Evolutionary conservation across 1,284 basidiomycete species (phyloP), one percentile per base, ranked within the genome.

Genomic region (Inonotus obliquus): DNA sequence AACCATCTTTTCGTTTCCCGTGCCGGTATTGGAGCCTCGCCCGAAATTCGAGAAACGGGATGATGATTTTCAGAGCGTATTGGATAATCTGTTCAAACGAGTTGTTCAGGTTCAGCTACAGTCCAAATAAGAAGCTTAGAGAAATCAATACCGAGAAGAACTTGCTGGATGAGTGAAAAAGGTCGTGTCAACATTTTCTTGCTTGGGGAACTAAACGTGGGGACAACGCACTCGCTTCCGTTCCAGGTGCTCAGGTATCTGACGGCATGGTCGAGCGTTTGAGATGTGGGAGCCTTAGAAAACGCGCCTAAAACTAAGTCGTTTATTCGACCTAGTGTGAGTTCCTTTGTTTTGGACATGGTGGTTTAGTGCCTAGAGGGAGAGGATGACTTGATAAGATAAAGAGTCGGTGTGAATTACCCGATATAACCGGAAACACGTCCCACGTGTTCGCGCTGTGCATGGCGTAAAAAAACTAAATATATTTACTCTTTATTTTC

Each of bases 241-340:
- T 84, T 86, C 87, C 88, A 92, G 68, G 89, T 89, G 62, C 86
- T 84, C 54, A 92, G 76, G 69, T 84, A 90, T 66, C 88, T 77
- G 38, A 90, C 79, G 13, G 89, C 76, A 71, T 91, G 89, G 67
- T 90, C 79, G 39, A 92, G 70, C 7, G 78, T 82, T 65, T 84
- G 77, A 11, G 86, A 87, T 0, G 82, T 77, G 19, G 82, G 81
- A 17, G 88, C 72, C 51, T 70, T 70, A 37, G 79, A 73, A 70
- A 90, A 91, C 37, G 77, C 78, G 1, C 89, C 90, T 6, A 92
- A 72, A 19, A 85, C 77, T 1, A 75, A 58, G 71, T 91, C 87
- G 64, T 81, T 84, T 23, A 89, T 65, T 32, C 77, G 77, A 19
- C 79, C 73, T 21, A 83, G 65, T 7, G 71, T 69, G 25, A 74